A percentile compares a stretch with the other conserved stretches of the same genome.
phyloP scores from a whole-genome alignment of 2,329 filamentous ascomycete genomes.

The Penicillium olsonii region DNA sequence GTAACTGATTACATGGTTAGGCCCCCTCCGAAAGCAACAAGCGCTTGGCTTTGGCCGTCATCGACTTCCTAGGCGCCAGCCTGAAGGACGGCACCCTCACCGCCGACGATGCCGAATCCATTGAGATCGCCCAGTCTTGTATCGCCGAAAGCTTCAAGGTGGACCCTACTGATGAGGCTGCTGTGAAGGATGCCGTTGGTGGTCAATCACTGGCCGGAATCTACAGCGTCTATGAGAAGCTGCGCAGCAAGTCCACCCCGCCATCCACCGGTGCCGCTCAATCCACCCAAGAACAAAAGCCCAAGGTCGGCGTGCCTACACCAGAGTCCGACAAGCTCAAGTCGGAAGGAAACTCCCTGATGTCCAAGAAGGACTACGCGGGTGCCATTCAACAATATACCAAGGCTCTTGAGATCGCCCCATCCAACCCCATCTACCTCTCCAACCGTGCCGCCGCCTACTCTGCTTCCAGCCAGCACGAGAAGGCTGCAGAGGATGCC shows the following conservation, averaged over 20 bases:
- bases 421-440: constrained; percentile 91
- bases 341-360: constrained; percentile 86
- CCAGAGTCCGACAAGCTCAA: constrained; percentile 87
- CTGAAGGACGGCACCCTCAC: constrained; percentile 84
- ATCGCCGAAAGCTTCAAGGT: constrained; percentile 96
- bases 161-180: constrained; percentile 73
- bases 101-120: constrained; percentile 85
- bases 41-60: constrained; percentile 93
- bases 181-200: constrained; percentile 75
- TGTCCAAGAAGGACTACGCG: constrained; percentile 89
- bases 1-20: constrained; percentile 22
- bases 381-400: constrained; percentile 84
- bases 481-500: constrained; percentile 80
- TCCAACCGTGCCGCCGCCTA: constrained; percentile 96
- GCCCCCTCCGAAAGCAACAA: constrained; percentile 63
- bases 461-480: constrained; percentile 80
- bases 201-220: constrained; percentile 86
- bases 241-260: constrained; percentile 66
- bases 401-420: constrained; percentile 76
- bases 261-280: constrained; percentile 47
- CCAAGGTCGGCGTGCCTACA: constrained; percentile 41
- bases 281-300: constrained; percentile 41
- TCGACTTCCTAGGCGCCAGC: constrained; percentile 87
- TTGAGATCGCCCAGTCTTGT: constrained; percentile 92
- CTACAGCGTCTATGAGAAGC: constrained; percentile 94